phyloP scores from a whole-genome alignment of 768 basidiomycete genomes.

The Stropharia rugosoannulata region DNA sequence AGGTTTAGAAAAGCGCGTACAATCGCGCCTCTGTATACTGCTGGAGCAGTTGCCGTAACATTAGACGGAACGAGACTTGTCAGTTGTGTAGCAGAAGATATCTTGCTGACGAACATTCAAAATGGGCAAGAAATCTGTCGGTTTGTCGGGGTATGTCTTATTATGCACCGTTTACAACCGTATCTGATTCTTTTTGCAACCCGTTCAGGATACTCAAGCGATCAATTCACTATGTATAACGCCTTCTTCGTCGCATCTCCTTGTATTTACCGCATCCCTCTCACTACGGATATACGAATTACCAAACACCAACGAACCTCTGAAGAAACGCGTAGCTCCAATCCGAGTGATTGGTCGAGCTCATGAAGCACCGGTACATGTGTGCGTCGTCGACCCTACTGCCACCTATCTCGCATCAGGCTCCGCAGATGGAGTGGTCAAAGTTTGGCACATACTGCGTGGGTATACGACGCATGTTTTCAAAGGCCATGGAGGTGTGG shows the following conservation, averaged over 20 bases:
- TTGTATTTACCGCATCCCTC: conserved; percentile 80
- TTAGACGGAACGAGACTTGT: conserved; percentile 77
- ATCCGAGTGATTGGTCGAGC: conserved; percentile 77
- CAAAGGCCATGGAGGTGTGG: conserved; percentile 96
- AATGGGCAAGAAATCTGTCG: conserved; percentile 75
- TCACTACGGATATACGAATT: conserved; percentile 84
- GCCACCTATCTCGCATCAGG: conserved; percentile 93
- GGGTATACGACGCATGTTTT: conserved; percentile 94
- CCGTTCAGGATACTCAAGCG: conserved; percentile 72
- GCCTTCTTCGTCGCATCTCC: conserved; percentile 68
- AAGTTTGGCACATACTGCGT: conserved; percentile 90
- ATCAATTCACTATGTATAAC: conserved; percentile 85
- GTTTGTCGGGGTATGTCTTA: conserved; percentile 73
- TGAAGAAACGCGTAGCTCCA: conserved; percentile 59
- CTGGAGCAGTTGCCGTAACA: conserved; percentile 81
- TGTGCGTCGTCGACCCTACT: conserved; percentile 80
- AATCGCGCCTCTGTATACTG: conserved; percentile 83
- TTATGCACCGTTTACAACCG: conserved; percentile 2
- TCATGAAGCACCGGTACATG: conserved; percentile 93
- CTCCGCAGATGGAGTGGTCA: conserved; percentile 93
- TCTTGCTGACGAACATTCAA: conserved; percentile 77
- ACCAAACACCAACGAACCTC: conserved; percentile 44
- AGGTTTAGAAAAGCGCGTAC: conserved; percentile 78
- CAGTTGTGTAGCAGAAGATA: conserved; percentile 86
- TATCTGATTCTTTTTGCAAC: neutral